Percentiles rank a stretch among this genome's conserved stretches.
These are phyloP conservation scores for Lyophyllum semitale DNA, from an alignment of 768 basidiomycete genomes.

Conservation along the genomic window DNA sequence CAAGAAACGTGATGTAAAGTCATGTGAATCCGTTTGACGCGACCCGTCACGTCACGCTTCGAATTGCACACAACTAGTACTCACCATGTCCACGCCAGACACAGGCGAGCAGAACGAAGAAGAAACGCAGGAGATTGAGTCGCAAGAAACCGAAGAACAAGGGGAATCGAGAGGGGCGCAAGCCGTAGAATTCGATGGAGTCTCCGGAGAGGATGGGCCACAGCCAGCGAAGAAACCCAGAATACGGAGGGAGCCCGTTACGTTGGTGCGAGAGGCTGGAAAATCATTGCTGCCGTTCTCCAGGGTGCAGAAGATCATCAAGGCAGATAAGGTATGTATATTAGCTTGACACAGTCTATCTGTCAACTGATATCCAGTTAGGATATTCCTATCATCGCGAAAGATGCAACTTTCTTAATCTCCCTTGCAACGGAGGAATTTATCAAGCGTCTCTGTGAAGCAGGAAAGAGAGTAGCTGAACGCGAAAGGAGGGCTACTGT, in stretches of 20 bases:
- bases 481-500: conserved; percentile 74
- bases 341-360: background rate
- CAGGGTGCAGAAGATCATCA: conserved; percentile 82
- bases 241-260: conserved; percentile 27
- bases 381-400: conserved; percentile 77
- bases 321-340: conserved; percentile 73
- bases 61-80: background rate
- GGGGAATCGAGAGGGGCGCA: background rate
- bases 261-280: conserved; percentile 43
- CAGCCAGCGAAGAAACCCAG: conserved; percentile 27
- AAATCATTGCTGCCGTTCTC: conserved; percentile 76
- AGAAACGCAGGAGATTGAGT: background rate
- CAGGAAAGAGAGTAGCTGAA: conserved; percentile 69
- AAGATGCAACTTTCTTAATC: conserved; percentile 78
- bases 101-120: background rate
- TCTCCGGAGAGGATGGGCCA: conserved; percentile 4
- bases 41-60: conserved; percentile 16
- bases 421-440: conserved; percentile 89
- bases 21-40: conserved; percentile 13
- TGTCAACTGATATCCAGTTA: conserved; percentile 26
- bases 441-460: conserved; percentile 71
- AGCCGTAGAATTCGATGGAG: background rate
- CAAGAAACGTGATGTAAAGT: no score
- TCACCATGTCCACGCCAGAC: conserved; percentile 10
- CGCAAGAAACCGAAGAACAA: background rate